Conservation (phyloP, 148 eudicot genomes). For the Talinum fruticosum region DNA sequence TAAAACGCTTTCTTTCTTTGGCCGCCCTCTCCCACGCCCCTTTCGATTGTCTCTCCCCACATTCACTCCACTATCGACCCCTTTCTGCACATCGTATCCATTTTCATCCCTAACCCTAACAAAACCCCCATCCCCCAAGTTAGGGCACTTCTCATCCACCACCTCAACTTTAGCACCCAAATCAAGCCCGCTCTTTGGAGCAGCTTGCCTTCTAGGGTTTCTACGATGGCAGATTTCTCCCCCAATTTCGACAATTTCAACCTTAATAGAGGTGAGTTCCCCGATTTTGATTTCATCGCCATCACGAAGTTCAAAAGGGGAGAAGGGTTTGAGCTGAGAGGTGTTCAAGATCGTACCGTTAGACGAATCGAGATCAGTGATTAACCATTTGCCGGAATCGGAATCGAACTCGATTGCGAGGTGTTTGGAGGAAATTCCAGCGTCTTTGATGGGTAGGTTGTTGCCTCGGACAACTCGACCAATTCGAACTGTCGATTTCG, state of each 20-base stretch:
- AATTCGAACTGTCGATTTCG: conserved; percentile 36
- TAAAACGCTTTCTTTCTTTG: conserved; percentile 11
- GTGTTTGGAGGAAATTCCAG: conserved; percentile 76
- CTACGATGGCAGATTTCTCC: conserved; percentile 21
- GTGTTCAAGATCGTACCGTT: conserved; percentile 67
- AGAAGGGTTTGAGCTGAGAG: conserved; percentile 25
- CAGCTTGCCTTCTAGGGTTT: conserved; percentile 28
- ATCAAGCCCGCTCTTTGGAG: conserved; percentile 9
- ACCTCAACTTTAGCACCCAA: conserved; percentile 18
- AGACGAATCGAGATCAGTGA: conserved; percentile 64
- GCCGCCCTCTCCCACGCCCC: conserved; percentile 19
- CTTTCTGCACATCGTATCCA: conserved; percentile 18
- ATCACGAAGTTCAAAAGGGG: conserved; percentile 32
- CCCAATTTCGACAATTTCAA: conserved; percentile 23
- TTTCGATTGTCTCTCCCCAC: conserved; percentile 14
- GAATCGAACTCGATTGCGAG: conserved; percentile 40
- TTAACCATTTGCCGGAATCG: conserved; percentile 39
- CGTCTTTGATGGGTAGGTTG: conserved; percentile 61
- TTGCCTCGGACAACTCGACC: conserved; percentile 68
- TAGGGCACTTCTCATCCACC: conserved; percentile 11
- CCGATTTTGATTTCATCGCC: conserved; percentile 65
- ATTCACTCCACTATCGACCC: conserved; percentile 18
- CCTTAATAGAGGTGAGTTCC: conserved; percentile 52
- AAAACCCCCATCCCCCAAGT: conserved; percentile 19
- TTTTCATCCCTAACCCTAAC: conserved; percentile 15